A percentile compares a stretch with the other conserved stretches of the same genome.
phyloP scores from a whole-genome alignment of 106 monocot species.

The Acorus calamus region DNA sequence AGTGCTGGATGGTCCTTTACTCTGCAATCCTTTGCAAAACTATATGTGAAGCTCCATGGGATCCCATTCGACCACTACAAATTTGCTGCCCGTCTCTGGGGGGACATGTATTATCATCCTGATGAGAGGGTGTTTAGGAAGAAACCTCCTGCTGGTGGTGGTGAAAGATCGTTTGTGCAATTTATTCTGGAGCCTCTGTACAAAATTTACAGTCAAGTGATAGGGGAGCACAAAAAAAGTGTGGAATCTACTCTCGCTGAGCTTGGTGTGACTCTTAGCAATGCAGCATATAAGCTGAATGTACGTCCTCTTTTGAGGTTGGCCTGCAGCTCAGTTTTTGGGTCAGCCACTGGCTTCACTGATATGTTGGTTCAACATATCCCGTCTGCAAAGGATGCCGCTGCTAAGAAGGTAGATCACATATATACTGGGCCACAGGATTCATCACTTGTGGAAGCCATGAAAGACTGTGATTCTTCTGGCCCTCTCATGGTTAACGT shows the following conservation, averaged over 20 bases:
- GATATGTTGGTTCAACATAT: conserved; percentile 94
- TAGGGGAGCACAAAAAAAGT: conserved; percentile 88
- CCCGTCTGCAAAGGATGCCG: conserved; percentile 84
- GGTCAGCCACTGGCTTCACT: conserved; percentile 82
- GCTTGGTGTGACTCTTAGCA: conserved; percentile 82
- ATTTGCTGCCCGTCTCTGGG: conserved; percentile 88
- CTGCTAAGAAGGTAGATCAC: conserved; percentile 67
- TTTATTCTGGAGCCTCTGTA: conserved; percentile 94
- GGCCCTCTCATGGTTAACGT: conserved; percentile 93
- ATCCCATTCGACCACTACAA: conserved; percentile 75
- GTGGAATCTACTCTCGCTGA: conserved; percentile 80
- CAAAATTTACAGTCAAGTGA: conserved; percentile 94
- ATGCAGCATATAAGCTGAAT: conserved; percentile 85
- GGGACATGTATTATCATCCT: conserved; percentile 89
- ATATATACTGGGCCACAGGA: conserved; percentile 88
- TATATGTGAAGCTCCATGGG: conserved; percentile 84
- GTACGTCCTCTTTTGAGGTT: conserved; percentile 73
- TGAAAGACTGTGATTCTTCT: conserved; percentile 88
- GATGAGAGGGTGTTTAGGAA: conserved; percentile 67
- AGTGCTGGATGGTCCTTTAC: conserved; percentile 96
- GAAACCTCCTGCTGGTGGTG: conserved; percentile 72
- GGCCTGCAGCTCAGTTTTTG: conserved; percentile 94
- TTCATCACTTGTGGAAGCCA: conserved; percentile 55
- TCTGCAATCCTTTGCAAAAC: conserved; percentile 87
- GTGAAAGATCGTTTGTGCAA: conserved; percentile 93